Conservation (phyloP, 345 rosid genomes). For the Syzygium aqueum region DNA sequence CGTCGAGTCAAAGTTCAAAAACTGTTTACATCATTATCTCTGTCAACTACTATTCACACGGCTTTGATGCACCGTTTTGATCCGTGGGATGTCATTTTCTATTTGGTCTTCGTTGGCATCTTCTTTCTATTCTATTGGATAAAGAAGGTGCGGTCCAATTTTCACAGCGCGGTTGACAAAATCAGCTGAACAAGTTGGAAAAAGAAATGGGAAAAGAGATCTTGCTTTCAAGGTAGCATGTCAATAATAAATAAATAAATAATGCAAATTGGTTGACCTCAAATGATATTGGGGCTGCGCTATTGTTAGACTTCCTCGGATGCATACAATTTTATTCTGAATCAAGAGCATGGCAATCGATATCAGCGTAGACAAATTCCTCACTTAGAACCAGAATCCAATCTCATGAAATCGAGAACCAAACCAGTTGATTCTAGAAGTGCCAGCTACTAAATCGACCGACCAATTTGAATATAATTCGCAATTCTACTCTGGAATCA, state of each 20-base stretch:
- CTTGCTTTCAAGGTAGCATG: not conserved
- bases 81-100: not conserved
- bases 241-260: not conserved
- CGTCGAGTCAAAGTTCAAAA: too few relatives aligned
- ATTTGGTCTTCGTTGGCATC: not conserved
- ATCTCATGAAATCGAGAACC: not conserved
- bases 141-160: not conserved
- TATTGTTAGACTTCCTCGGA: not conserved
- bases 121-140: not conserved
- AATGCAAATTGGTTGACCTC: not conserved
- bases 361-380: fast-evolving
- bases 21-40: too few relatives aligned
- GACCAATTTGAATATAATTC: fast-evolving
- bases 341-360: not conserved
- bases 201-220: not conserved
- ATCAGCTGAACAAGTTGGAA: not conserved
- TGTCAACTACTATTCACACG: not conserved
- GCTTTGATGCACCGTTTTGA: not conserved
- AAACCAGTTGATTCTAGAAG: not conserved
- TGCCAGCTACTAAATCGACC: not conserved
- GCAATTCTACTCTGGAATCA: fast-evolving
- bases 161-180: not conserved
- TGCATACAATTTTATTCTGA: not conserved
- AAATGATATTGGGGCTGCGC: not conserved
- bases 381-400: not conserved